Evolutionary conservation across 1,139 yeast species (phyloP).

Genomic region (Suhomyces wounanorum): DNA sequence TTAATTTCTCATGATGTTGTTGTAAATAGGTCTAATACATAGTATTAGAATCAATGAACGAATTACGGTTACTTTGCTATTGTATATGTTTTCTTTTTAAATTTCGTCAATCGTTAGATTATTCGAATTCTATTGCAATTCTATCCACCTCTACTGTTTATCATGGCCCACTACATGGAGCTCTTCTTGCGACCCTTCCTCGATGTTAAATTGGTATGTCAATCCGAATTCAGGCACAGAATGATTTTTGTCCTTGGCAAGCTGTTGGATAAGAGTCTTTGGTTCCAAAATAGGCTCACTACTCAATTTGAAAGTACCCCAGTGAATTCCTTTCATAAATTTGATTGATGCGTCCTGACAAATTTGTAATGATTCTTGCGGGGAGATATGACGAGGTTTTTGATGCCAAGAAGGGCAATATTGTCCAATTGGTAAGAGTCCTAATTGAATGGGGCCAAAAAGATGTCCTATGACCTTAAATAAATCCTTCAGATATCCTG

Average conservation of each 20-base stretch:
- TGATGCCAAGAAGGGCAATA: slow-evolving; percentile 96
- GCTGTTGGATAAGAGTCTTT: slow-evolving; percentile 38
- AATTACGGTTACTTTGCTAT: not conserved
- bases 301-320: slow-evolving; percentile 92
- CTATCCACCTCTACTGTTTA: not conserved
- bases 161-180: slow-evolving; percentile 6
- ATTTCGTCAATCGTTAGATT: not conserved
- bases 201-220: slow-evolving; percentile 41
- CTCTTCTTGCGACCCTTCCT: slow-evolving; percentile 9
- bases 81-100: not conserved
- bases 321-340: slow-evolving; percentile 83
- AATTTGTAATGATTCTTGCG: slow-evolving; percentile 71
- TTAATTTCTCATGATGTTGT: not conserved
- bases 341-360: slow-evolving; percentile 62
- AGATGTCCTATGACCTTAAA: slow-evolving; percentile 63
- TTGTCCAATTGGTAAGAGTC: slow-evolving; percentile 90
- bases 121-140: not conserved
- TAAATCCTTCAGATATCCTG: slow-evolving; percentile 78
- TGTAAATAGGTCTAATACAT: slow-evolving; percentile 10
- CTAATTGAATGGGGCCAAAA: slow-evolving; percentile 66
- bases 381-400: slow-evolving; percentile 83
- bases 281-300: slow-evolving; percentile 90
- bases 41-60: slow-evolving; percentile 1
- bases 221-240: slow-evolving; percentile 46
- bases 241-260: slow-evolving; percentile 28